phyloP scores from a whole-genome alignment of 768 basidiomycete species.

The Podaxis pistillaris region DNA sequence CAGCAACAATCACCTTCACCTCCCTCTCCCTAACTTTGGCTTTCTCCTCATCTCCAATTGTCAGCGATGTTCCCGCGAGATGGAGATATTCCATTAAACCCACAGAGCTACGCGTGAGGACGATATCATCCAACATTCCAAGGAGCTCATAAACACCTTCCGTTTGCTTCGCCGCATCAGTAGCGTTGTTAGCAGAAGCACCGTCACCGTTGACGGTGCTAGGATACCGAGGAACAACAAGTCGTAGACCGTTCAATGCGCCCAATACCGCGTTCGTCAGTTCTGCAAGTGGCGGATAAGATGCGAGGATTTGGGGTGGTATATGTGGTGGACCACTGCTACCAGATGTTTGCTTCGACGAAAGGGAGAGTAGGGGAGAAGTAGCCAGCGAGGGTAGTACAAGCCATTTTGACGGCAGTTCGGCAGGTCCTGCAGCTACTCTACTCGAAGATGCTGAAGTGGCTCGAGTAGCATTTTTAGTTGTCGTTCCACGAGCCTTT shows the following conservation, averaged over 20 bases:
- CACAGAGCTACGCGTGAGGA: background rate
- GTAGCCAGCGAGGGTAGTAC: constrained; percentile 32
- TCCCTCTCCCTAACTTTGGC: constrained; percentile 22
- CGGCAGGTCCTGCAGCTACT: constrained; percentile 11
- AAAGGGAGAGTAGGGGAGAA: constrained; percentile 28
- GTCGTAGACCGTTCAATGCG: constrained; percentile 76
- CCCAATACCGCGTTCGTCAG: constrained; percentile 72
- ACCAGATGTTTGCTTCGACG: constrained; percentile 17
- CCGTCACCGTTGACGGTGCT: background rate
- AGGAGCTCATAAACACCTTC: constrained; percentile 40
- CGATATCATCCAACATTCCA: constrained; percentile 45
- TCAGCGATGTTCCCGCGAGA: background rate
- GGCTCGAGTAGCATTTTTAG: constrained; percentile 13
- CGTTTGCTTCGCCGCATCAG: background rate
- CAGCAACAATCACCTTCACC: constrained; percentile 39
- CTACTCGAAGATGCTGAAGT: constrained; percentile 16
- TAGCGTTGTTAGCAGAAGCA: background rate
- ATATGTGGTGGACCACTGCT: constrained; percentile 45
- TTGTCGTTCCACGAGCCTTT: constrained; percentile 20
- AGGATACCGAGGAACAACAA: constrained; percentile 72
- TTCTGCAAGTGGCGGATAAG: constrained; percentile 74
- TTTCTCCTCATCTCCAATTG: constrained; percentile 10
- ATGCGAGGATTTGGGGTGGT: constrained; percentile 68
- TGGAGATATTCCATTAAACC: constrained; percentile 4
- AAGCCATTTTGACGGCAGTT: constrained; percentile 51